These are phyloP conservation scores for Populus deltoides DNA, from an alignment of 345 rosid genomes.

Conservation along the genomic window DNA sequence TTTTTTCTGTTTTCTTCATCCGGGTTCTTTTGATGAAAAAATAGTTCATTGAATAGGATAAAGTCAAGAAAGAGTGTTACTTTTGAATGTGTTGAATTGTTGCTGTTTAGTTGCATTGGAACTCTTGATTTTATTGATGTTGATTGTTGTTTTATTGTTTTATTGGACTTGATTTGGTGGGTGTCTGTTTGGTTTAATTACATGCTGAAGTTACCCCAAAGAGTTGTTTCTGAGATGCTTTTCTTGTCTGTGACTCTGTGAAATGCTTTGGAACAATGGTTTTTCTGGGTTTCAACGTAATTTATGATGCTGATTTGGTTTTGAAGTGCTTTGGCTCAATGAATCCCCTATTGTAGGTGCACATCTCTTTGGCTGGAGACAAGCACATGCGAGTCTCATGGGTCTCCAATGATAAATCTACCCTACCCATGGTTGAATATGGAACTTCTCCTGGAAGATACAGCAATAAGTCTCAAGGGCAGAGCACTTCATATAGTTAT, in stretches of 20 bases:
- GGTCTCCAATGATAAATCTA: slow-evolving; percentile 58
- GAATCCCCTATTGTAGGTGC: slow-evolving; percentile 39
- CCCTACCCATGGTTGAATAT: slow-evolving; percentile 71
- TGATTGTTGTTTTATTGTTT: background rate
- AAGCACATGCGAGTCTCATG: slow-evolving; percentile 78
- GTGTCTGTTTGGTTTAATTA: background rate
- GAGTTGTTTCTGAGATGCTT: background rate
- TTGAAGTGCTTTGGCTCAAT: background rate
- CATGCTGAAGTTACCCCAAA: background rate
- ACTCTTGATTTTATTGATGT: background rate
- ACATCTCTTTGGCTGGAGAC: slow-evolving; percentile 79
- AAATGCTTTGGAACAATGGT: background rate
- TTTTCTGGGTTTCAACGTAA: background rate
- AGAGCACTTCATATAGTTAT: slow-evolving; percentile 72
- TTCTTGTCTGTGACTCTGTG: background rate
- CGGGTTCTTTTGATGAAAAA: background rate
- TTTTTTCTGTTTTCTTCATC: background rate
- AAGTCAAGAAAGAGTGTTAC: background rate
- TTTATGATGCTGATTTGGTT: background rate
- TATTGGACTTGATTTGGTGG: background rate
- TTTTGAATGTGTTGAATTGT: background rate
- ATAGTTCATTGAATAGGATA: background rate
- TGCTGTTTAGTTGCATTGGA: background rate
- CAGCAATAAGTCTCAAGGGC: slow-evolving; percentile 50
- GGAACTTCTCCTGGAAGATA: slow-evolving; percentile 75